A percentile compares a stretch with the other conserved stretches of the same genome.
Conservation (phyloP, 2,329 filamentous ascomycete genomes). For the Ophiostoma sp. region DNA sequence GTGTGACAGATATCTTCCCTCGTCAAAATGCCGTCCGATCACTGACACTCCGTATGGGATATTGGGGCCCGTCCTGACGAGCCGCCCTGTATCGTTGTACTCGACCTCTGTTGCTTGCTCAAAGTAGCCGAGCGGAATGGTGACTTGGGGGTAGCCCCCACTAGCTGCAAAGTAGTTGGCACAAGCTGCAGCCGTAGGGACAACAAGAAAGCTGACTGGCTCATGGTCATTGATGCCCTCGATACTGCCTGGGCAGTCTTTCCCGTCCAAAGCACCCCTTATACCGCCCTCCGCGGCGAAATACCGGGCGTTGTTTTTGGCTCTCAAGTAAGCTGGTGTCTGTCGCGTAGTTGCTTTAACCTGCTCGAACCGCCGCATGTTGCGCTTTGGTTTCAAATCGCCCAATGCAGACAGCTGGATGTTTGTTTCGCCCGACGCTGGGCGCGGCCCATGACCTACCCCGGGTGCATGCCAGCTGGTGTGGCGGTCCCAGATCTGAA, state of each 20-base stretch:
- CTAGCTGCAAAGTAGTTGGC: slow-evolving; percentile 53
- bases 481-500: background rate
- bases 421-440: background rate
- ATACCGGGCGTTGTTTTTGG: slow-evolving; percentile 17
- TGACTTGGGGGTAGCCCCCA: slow-evolving; percentile 56
- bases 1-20: background rate
- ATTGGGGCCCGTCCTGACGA: slow-evolving; percentile 51
- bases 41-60: background rate
- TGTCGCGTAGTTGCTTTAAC: slow-evolving; percentile 3
- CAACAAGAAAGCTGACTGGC: slow-evolving; percentile 53
- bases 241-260: background rate
- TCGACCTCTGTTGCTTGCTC: slow-evolving; percentile 44
- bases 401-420: background rate
- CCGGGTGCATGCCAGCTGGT: background rate
- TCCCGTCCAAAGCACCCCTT: slow-evolving; percentile 39
- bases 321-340: slow-evolving; percentile 35
- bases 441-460: background rate
- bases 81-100: slow-evolving; percentile 40
- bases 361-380: slow-evolving; percentile 14
- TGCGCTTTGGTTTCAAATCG: background rate
- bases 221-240: slow-evolving; percentile 38
- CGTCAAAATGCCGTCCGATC: background rate
- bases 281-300: slow-evolving; percentile 55
- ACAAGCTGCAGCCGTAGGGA: slow-evolving; percentile 49
- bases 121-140: slow-evolving; percentile 58